Base-by-base conservation (phyloP, 768 basidiomycete genomes). In the Udeniomyces megalosporus region DNA sequence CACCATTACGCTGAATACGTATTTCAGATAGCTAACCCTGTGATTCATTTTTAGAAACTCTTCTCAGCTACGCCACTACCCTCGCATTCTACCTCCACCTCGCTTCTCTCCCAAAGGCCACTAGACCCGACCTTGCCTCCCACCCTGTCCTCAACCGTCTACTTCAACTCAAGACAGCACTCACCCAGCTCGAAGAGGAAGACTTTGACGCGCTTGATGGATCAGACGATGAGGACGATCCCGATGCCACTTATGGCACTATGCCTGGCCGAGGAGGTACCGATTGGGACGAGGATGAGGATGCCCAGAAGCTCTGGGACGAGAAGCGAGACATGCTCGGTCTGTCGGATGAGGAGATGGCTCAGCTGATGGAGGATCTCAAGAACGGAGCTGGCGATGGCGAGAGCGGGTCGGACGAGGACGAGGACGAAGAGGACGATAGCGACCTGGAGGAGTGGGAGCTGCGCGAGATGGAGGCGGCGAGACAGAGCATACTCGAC, bases 71-170 rank as follows among this genome's bases (percentile, higher is more conserved):
- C 70, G 79, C 87, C 22, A 87, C 90, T 0, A 84, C 83, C 2
- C 82, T 97, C 49, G 86, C 91, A 0, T 96, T 91, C 75, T 96
- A 93, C 75, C 76, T 97, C 45, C 82, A 91, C 72, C 78, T 97
- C 20, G 77, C 85, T 26, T 79, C 79, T 45, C 77, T 80, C 64
- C 80, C 84, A 73, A 82, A 83, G 70, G 77, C 80, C 7, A 38
- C 84, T 81, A 11, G 78, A 81, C 63, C 70, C 46, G 71, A 78
- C 80, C 60, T 81, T 80, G 70, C 74, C 77, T 17, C 84, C 84
- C 74, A 70, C 70, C 85, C 87, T 4, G 82, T 90, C 67, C 77
- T 88, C 62, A 74, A 77, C 32, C 84, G 90, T 11, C 79, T 96
- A 3, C 77, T 93, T 32, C 79, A 82, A 15, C 80, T 96, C 50